Evolutionary conservation across 805 yeast genomes (phyloP), one percentile per base, ranked within the genome.

Genomic region (Alloascoidea africana): DNA sequence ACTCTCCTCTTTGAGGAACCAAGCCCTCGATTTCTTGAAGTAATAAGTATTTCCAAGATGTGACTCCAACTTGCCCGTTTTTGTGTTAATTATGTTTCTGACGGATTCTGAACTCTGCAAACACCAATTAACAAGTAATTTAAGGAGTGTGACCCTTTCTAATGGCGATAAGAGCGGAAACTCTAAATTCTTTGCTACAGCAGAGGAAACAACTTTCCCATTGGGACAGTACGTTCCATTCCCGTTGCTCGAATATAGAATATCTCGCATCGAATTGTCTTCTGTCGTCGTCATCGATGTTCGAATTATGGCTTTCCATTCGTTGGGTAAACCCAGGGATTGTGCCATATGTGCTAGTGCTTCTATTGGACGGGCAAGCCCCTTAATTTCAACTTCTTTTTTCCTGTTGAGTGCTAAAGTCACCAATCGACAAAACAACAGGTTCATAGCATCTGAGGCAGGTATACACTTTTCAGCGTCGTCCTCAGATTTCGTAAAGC

Each of bases 351-450:
- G 30, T 23, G 30, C 8, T 23, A 23, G n/a, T 23, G 8, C 30
- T n/a, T 23, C 30, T 8, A 23, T n/a, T 23, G 30, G 13, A n/a
- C 30, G 30, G 13, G 13, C 30, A 23, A 23, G n/a, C 8, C 13
- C 8, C n/a, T 23, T 23, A 8, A 23, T 23, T 23, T 23, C 30
- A 23, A 23, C 30, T 23, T 8, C 13, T 23, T 23, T 23, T 23
- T 23, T 23, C 30, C 30, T 23, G n/a, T 23, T 23, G 8, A 23
- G 30, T 23, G n/a, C n/a, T 23, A 23, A 23, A 23, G 30, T n/a
- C 13, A 23, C 13, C n/a, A 23, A 23, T 23, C n/a, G 30, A 23
- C 30, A 23, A 23, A 23, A 23, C 30, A 23, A 23, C n/a, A 8
- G 8, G 8, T 23, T n/a, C 30, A 23, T 23, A 8, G n/a, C 8